Evolutionary conservation across 768 basidiomycete species (phyloP).

Genomic region (Porphyrellus cyaneotinctus): DNA sequence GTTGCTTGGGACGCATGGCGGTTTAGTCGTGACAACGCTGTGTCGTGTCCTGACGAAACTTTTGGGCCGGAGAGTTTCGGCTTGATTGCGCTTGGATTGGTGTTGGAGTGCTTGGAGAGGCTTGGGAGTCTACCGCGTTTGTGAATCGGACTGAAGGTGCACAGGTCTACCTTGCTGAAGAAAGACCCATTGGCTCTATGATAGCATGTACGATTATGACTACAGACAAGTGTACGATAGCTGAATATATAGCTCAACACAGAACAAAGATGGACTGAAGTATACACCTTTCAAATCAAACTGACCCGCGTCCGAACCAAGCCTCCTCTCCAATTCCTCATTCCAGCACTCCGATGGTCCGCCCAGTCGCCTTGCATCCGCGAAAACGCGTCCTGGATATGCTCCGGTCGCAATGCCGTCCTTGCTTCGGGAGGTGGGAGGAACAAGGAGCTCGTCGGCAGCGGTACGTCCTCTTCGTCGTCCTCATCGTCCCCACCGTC

Average conservation of each 20-base stretch:
- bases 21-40: not conserved
- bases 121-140: slow-evolving; percentile 26
- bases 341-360: slow-evolving; percentile 76
- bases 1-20: slow-evolving; percentile 64
- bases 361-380: slow-evolving; percentile 87
- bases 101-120: slow-evolving; percentile 56
- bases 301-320: slow-evolving; percentile 74
- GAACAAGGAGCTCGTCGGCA: slow-evolving; percentile 72
- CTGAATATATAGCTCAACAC: not conserved
- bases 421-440: slow-evolving; percentile 78
- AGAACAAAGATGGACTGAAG: no score
- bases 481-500: slow-evolving; percentile 48
- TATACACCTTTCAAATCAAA: slow-evolving; percentile 50
- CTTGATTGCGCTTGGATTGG: slow-evolving; percentile 53
- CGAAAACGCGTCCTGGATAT: slow-evolving; percentile 88
- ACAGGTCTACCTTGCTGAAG: no score
- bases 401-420: slow-evolving; percentile 73
- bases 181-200: not conserved
- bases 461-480: slow-evolving; percentile 60
- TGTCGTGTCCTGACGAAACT: slow-evolving; percentile 9
- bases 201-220: not conserved
- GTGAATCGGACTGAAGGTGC: not conserved
- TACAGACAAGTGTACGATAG: not conserved
- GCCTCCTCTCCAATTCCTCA: slow-evolving; percentile 88
- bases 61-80: slow-evolving; percentile 64